Conservation (phyloP, 768 basidiomycete species). For the Xerocomellus intermedius region DNA sequence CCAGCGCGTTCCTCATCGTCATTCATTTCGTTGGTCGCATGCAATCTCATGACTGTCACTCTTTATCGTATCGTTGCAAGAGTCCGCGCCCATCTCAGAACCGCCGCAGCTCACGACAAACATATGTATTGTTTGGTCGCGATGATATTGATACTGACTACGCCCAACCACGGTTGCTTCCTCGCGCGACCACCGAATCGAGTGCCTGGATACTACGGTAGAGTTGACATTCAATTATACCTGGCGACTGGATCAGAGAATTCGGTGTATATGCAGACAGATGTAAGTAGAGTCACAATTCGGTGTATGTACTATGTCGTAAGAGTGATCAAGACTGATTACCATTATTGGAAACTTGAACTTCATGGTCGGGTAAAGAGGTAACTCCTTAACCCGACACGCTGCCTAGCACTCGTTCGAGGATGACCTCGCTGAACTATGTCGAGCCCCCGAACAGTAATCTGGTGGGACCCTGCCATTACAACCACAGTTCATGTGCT, state of each 20-base stretch:
- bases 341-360: conserved; percentile 9
- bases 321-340: conserved; percentile 17
- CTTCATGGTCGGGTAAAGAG: neutral
- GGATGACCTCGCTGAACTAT: conserved; percentile 45
- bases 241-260: too few species aligned
- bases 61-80: neutral
- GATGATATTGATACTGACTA: neutral
- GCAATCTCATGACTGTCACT: neutral
- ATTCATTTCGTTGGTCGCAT: too few species aligned
- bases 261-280: too few species aligned
- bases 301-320: too few species aligned
- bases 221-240: neutral
- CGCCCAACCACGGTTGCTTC: neutral
- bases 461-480: conserved; percentile 45
- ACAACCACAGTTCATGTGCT: neutral
- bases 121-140: neutral
- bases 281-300: neutral
- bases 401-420: conserved; percentile 3
- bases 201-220: neutral
- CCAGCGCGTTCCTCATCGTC: too few species aligned
- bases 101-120: neutral
- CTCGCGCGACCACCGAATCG: neutral
- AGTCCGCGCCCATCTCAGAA: neutral
- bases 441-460: conserved; percentile 63
- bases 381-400: conserved; percentile 6